These are phyloP conservation scores for Blastobotrys attinorum DNA, from an alignment of 805 yeast species.

Conservation along the genomic window DNA sequence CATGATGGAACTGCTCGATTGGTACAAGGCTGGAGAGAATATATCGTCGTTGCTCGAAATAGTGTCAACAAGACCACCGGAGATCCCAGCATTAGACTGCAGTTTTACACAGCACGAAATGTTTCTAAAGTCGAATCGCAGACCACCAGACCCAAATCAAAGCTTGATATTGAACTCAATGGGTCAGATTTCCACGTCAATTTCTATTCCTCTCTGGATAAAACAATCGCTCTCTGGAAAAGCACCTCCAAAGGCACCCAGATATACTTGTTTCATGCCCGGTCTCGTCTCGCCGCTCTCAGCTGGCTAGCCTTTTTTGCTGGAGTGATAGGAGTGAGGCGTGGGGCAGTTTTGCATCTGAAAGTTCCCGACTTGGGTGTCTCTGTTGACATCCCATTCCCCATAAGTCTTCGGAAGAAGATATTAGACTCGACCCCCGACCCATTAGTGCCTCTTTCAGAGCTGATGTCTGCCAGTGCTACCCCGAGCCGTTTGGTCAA, in stretches of 20 bases:
- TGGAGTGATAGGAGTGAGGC: conserved; percentile 35
- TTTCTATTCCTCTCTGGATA: conserved; percentile 62
- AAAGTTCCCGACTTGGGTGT: conserved; percentile 40
- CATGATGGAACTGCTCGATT: conserved; percentile 51
- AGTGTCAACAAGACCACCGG: conserved; percentile 34
- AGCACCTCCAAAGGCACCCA: conserved; percentile 17
- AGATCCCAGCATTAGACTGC: conserved; percentile 49
- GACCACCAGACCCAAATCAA: conserved; percentile 16
- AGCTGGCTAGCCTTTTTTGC: conserved; percentile 58
- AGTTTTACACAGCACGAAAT: conserved; percentile 47
- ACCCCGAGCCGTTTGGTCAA: conserved; percentile 10
- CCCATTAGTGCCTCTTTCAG: conserved; percentile 4
- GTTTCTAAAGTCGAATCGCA: conserved; percentile 24
- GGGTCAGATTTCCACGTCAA: conserved; percentile 33
- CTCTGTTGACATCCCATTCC: conserved; percentile 40
- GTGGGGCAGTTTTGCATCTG: conserved; percentile 29
- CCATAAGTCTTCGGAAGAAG: conserved; percentile 25
- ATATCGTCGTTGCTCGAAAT: conserved; percentile 60
- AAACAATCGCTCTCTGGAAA: conserved; percentile 50
- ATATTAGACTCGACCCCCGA: conserved; percentile 4
- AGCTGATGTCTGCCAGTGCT: conserved; percentile 4
- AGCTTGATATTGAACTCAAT: conserved; percentile 16
- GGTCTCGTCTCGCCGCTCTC: conserved; percentile 45
- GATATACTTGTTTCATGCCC: conserved; percentile 50
- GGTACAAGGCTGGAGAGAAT: conserved; percentile 73